Percentiles rank a stretch among this genome's conserved stretches.
Conservation (phyloP, 2,329 filamentous ascomycete genomes). For the Xylariaceae sp. region DNA sequence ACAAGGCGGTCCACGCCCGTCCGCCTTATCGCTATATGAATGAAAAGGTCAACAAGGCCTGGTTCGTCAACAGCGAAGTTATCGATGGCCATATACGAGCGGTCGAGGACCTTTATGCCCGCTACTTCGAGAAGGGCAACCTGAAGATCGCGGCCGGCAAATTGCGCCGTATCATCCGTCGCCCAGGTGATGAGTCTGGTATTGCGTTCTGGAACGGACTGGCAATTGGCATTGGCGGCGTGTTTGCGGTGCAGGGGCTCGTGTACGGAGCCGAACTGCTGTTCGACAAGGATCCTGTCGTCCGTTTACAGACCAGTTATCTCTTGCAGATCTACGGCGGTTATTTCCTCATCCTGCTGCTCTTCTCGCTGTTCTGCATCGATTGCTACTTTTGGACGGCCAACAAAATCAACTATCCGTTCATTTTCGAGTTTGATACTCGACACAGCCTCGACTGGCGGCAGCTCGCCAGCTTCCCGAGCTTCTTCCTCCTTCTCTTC, state of each 20-base stretch:
- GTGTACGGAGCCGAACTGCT: slow-evolving; percentile 54
- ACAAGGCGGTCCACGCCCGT: slow-evolving; percentile 78
- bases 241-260: slow-evolving; percentile 62
- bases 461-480: slow-evolving; percentile 79
- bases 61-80: slow-evolving; percentile 86
- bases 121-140: slow-evolving; percentile 91
- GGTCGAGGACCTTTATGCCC: slow-evolving; percentile 86
- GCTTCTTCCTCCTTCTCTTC: slow-evolving; percentile 71
- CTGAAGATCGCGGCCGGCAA: slow-evolving; percentile 87
- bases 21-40: slow-evolving; percentile 78
- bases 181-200: slow-evolving; percentile 49
- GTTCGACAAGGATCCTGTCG: slow-evolving; percentile 40
- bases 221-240: slow-evolving; percentile 60
- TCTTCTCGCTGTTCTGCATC: slow-evolving; percentile 79
- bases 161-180: slow-evolving; percentile 65
- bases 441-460: slow-evolving; percentile 85
- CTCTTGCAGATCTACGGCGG: slow-evolving; percentile 87
- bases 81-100: slow-evolving; percentile 73
- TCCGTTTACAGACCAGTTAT: slow-evolving; percentile 56
- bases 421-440: slow-evolving; percentile 94
- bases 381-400: slow-evolving; percentile 77
- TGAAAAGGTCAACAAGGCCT: slow-evolving; percentile 83
- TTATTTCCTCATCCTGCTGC: slow-evolving; percentile 76
- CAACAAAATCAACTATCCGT: slow-evolving; percentile 89
- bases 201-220: slow-evolving; percentile 59